Evolutionary conservation across 768 basidiomycete species (phyloP).

Genomic region (Candolleomyces eurysporus): DNA sequence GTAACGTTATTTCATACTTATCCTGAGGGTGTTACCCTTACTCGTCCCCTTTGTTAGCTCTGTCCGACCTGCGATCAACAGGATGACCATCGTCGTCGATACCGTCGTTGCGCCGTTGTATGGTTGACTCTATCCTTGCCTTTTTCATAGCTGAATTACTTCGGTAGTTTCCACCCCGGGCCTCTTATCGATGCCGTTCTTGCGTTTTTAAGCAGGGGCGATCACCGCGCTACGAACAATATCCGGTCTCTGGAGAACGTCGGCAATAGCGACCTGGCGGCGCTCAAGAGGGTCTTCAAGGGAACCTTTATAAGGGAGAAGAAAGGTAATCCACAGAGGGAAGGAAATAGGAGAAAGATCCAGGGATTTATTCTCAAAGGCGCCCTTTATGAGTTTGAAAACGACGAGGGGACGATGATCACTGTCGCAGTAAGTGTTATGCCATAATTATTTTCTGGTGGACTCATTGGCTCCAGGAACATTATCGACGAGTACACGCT

Average conservation of each 20-base stretch:
- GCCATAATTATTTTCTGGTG: not conserved
- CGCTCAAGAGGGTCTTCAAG: not conserved
- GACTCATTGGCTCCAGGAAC: not conserved
- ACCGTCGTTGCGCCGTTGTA: conserved; percentile 40
- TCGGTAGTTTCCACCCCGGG: not conserved
- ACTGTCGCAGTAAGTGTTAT: conserved; percentile 34
- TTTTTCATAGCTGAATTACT: not conserved
- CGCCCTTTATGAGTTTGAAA: conserved; percentile 33
- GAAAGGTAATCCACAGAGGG: conserved; percentile 4
- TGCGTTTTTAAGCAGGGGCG: not conserved
- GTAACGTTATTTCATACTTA: conserved; percentile 22
- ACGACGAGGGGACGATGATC: conserved; percentile 32
- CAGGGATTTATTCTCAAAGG: conserved; percentile 30
- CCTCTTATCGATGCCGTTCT: not conserved
- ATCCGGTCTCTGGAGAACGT: not conserved
- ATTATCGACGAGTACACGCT: conserved; percentile 26
- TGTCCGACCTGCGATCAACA: conserved; percentile 35
- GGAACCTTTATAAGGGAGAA: not conserved
- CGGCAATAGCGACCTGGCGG: not conserved
- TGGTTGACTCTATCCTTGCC: conserved; percentile 11
- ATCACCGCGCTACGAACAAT: not conserved
- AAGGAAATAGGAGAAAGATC: conserved; percentile 26
- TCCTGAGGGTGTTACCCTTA: not conserved
- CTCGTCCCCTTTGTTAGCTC: conserved; percentile 28
- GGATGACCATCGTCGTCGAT: conserved; percentile 42